Conservation (phyloP, 2,329 filamentous ascomycete genomes). For the Cordyceps cateniannulata region DNA sequence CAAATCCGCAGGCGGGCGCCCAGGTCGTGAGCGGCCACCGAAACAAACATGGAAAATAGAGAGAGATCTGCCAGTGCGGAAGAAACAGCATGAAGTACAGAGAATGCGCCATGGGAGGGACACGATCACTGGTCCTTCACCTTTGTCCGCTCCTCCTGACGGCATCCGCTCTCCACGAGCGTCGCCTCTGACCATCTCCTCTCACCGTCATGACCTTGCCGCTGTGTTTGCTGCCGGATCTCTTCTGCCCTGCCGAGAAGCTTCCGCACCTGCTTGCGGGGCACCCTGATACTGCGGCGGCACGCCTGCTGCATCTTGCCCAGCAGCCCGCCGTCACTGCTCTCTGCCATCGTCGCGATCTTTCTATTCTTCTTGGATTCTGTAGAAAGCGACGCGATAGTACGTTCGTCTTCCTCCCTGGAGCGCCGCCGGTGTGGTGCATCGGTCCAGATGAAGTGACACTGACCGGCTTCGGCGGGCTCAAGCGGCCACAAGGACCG, state of each 20-base stretch:
- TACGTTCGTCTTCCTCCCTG: background rate
- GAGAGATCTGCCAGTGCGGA: background rate
- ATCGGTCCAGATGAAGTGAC: constrained; percentile 5
- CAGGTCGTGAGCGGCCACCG: no score
- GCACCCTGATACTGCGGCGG: background rate
- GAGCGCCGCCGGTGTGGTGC: background rate
- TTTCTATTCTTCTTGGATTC: background rate
- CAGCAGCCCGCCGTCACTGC: background rate
- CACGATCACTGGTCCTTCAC: background rate
- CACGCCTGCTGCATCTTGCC: background rate
- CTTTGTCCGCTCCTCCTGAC: background rate
- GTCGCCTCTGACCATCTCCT: constrained; percentile 1
- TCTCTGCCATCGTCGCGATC: no score
- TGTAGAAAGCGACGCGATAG: background rate
- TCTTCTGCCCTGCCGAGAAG: background rate
- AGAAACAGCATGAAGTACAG: background rate
- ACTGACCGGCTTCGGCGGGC: constrained; percentile 2
- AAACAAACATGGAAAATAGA: background rate
- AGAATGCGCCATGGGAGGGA: background rate
- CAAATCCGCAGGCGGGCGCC: no score
- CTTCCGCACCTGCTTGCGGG: background rate
- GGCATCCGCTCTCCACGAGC: background rate
- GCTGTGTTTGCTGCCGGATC: background rate
- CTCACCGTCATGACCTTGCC: background rate
- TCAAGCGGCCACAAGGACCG: background rate